Evolutionary conservation across 2,329 filamentous ascomycete genomes (phyloP).

Genomic region (Biscogniauxia marginata): DNA sequence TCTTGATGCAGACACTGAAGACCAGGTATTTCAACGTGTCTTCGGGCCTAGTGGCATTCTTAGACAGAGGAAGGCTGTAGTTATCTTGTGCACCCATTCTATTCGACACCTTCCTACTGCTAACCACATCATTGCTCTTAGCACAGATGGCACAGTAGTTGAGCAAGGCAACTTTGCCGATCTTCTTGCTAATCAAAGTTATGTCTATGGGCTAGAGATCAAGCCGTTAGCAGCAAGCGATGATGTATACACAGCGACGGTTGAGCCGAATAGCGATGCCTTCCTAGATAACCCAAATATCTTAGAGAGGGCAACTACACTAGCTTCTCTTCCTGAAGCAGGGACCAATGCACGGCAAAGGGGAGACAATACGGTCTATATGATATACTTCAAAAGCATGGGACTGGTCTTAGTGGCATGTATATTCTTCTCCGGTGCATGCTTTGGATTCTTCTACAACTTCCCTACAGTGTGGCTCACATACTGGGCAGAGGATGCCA

Average conservation of each 20-base stretch:
- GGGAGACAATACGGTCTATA: slow-evolving; percentile 24
- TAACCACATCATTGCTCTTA: slow-evolving; percentile 48
- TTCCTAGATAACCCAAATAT: neutral
- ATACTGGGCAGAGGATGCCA: slow-evolving; percentile 22
- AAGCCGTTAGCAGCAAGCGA: slow-evolving; percentile 14
- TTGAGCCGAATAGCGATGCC: neutral
- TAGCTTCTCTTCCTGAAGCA: neutral
- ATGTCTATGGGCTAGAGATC: slow-evolving; percentile 23
- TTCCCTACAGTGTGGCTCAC: slow-evolving; percentile 26
- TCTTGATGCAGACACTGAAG: slow-evolving; percentile 34
- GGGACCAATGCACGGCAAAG: slow-evolving; percentile 13
- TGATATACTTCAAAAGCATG: slow-evolving; percentile 26
- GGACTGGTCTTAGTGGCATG: slow-evolving; percentile 7
- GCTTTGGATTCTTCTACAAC: slow-evolving; percentile 21
- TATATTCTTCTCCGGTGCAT: slow-evolving; percentile 12
- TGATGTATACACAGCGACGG: slow-evolving; percentile 4
- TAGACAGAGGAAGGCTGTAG: slow-evolving; percentile 20
- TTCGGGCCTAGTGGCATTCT: slow-evolving; percentile 31
- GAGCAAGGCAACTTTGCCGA: slow-evolving; percentile 44
- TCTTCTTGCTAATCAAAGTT: slow-evolving; percentile 31
- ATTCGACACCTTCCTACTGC: slow-evolving; percentile 39
- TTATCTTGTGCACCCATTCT: slow-evolving; percentile 40
- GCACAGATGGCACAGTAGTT: slow-evolving; percentile 37
- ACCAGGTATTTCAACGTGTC: slow-evolving; percentile 31
- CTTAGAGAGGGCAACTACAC: neutral